Evolutionary conservation across 208 protist species (phyloP).

Genomic region (Crithidia thermophila): DNA sequence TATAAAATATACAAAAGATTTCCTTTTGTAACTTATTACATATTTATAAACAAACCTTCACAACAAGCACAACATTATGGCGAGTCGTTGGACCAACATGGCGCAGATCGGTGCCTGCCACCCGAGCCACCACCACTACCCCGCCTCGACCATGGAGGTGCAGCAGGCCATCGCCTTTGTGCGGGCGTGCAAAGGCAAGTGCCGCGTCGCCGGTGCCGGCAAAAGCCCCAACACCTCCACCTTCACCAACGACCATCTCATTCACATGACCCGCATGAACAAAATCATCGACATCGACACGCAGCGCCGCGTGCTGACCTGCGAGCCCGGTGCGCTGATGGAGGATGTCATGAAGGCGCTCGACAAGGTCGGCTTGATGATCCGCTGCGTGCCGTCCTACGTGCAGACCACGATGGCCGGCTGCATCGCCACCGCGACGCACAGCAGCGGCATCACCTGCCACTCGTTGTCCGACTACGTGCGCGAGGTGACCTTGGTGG

Average conservation of each 20-base stretch:
- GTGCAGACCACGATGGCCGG: constrained; percentile 65
- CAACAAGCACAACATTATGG: neutral
- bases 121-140: constrained; percentile 56
- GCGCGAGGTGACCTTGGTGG: constrained; percentile 42
- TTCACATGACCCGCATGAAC: constrained; percentile 60
- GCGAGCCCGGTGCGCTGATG: constrained; percentile 56
- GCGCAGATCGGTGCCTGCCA: constrained; percentile 55
- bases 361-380: constrained; percentile 51
- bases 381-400: constrained; percentile 71
- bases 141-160: constrained; percentile 33
- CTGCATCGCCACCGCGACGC: constrained; percentile 63
- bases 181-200: constrained; percentile 32
- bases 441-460: constrained; percentile 62
- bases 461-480: constrained; percentile 62
- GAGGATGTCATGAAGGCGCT: constrained; percentile 53
- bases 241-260: constrained; percentile 57
- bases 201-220: constrained; percentile 57
- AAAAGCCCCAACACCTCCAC: constrained; percentile 67
- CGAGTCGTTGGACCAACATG: constrained; percentile 57
- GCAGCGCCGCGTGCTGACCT: constrained; percentile 37
- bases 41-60: too few relatives aligned
- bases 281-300: constrained; percentile 53
- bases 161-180: constrained; percentile 31
- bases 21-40: too few relatives aligned
- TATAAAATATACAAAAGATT: too few relatives aligned